Conservation (phyloP, 2,329 filamentous ascomycete genomes). For the Epichloe scottii region DNA sequence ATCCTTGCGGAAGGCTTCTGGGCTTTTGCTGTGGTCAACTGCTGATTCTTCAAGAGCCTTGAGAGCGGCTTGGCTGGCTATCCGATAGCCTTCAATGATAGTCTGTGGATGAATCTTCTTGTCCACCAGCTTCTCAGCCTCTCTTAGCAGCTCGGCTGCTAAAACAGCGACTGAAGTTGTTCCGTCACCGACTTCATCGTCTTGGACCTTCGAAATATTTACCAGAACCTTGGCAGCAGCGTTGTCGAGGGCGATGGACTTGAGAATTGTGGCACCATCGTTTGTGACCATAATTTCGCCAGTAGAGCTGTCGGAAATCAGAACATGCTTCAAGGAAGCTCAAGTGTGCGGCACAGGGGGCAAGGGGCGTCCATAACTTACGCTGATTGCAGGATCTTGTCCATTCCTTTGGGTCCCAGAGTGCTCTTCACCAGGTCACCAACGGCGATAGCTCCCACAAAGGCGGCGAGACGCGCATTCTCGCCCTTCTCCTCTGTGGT, state of each 20-base stretch:
- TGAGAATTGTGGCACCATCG: constrained; percentile 95
- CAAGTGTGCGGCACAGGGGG: background rate
- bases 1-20: constrained; percentile 77
- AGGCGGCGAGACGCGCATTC: constrained; percentile 96
- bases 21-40: constrained; percentile 78
- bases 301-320: constrained; percentile 53
- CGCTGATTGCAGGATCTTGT: constrained; percentile 95
- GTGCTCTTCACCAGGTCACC: constrained; percentile 97
- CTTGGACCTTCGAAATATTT: constrained; percentile 98
- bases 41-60: constrained; percentile 72
- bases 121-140: constrained; percentile 93
- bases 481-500: constrained; percentile 97
- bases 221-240: constrained; percentile 96
- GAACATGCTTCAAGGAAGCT: constrained; percentile 4
- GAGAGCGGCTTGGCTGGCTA: constrained; percentile 84
- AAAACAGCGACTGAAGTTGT: constrained; percentile 97
- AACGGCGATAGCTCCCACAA: constrained; percentile 95
- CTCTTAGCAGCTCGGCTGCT: constrained; percentile 85
- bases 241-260: constrained; percentile 96
- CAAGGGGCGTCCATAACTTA: constrained; percentile 33
- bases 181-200: constrained; percentile 95
- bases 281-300: constrained; percentile 98
- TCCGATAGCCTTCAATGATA: constrained; percentile 97
- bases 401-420: constrained; percentile 95
- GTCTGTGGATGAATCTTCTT: constrained; percentile 99